phyloP scores from a whole-genome alignment of 1,284 basidiomycete species.

The Moesziomyces antarcticus region DNA sequence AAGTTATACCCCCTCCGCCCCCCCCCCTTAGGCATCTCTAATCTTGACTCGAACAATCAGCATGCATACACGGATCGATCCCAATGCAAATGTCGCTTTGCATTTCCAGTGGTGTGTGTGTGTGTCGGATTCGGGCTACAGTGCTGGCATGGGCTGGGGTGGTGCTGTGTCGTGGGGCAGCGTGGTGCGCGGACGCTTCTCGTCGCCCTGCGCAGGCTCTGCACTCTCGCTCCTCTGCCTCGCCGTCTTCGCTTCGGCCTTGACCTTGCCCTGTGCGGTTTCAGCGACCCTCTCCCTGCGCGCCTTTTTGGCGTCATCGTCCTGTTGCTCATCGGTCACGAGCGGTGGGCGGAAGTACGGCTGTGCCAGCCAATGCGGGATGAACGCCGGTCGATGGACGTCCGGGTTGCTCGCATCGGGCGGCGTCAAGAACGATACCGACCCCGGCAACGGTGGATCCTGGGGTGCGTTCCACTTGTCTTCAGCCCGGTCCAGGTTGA shows the following conservation, averaged over 20 bases:
- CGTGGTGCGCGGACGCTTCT: conserved; percentile 4
- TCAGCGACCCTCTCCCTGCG: conserved; percentile 12
- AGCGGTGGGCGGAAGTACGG: conserved; percentile 78
- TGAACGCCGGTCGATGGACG: conserved; percentile 69
- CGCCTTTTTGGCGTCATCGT: conserved; percentile 1
- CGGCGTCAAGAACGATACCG: conserved; percentile 30
- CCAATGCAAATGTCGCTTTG: too few relatives aligned
- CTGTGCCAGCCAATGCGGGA: conserved; percentile 87
- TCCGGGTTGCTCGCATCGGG: conserved; percentile 52
- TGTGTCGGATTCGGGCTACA: too few relatives aligned
- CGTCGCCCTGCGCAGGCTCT: conserved; percentile 4
- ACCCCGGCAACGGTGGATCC: conserved; percentile 27
- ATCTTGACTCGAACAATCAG: too few relatives aligned
- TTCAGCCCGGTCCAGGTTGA: conserved; percentile 72
- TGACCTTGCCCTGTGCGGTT: conserved; percentile 7
- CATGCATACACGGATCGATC: too few relatives aligned
- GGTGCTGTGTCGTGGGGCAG: too few relatives aligned
- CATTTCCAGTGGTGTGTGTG: too few relatives aligned
- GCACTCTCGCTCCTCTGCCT: conserved; percentile 14
- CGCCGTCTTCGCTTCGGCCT: not conserved
- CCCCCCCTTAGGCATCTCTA: too few relatives aligned
- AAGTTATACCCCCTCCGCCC: too few relatives aligned
- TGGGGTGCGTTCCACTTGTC: conserved; percentile 17
- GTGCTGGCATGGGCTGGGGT: too few relatives aligned
- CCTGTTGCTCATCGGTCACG: conserved; percentile 8